These are phyloP conservation scores for Rhodosporidiobolus odoratus DNA, from an alignment of 768 basidiomycete genomes.

Conservation along the genomic window DNA sequence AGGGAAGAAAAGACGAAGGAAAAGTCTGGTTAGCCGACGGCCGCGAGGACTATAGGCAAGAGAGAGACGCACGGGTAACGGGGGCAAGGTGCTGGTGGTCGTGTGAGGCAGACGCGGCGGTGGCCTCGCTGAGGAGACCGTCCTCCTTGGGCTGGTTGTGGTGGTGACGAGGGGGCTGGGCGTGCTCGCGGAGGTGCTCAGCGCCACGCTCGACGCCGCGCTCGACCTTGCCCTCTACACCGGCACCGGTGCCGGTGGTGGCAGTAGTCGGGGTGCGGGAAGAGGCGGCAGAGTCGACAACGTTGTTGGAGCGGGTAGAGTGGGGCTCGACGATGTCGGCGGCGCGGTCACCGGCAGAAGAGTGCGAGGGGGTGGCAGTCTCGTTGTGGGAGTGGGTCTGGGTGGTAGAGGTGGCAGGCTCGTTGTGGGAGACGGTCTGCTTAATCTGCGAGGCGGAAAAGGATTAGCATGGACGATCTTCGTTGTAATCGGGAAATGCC, in stretches of 20 bases:
- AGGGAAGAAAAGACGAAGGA: too few species aligned
- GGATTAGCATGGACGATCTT: not conserved
- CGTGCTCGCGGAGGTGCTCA: slow-evolving; percentile 15
- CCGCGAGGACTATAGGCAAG: not conserved
- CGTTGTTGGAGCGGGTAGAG: not conserved
- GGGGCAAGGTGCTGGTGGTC: slow-evolving; percentile 37
- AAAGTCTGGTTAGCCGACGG: too few species aligned
- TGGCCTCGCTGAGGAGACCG: slow-evolving; percentile 8
- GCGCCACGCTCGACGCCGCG: not conserved
- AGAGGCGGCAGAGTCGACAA: not conserved
- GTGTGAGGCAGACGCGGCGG: slow-evolving; percentile 26
- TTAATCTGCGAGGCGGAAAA: slow-evolving; percentile 13
- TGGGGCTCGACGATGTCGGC: not conserved
- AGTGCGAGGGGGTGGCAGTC: not conserved
- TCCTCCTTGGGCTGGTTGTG: slow-evolving; percentile 12
- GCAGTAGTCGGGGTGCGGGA: not conserved
- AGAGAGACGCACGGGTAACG: slow-evolving; percentile 27
- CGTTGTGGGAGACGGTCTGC: slow-evolving; percentile 28
- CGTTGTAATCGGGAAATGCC: not conserved
- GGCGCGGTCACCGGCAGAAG: not conserved
- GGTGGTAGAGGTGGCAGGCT: not conserved
- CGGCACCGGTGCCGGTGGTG: not conserved
- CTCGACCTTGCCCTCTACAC: not conserved
- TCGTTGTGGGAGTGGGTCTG: not conserved
- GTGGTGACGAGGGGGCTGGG: slow-evolving; percentile 9